phyloP scores from a whole-genome alignment of 768 basidiomycete genomes.

The Leucocoprinus leucothites region DNA sequence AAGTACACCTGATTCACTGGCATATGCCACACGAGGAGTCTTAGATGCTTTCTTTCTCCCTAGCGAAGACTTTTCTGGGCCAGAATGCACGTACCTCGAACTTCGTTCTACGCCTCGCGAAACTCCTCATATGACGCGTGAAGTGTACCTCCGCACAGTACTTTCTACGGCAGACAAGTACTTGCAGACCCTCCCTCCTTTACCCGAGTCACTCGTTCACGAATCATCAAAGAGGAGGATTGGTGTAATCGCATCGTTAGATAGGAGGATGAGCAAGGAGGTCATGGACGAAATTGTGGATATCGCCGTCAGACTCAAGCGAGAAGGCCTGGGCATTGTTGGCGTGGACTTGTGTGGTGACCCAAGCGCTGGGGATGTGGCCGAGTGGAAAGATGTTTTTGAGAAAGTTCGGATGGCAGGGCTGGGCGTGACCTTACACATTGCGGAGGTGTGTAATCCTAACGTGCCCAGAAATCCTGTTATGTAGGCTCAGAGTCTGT shows the following conservation, averaged over 20 bases:
- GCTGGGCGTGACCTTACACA: conserved; percentile 74
- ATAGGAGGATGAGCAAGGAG: conserved; percentile 57
- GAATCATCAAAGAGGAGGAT: conserved; percentile 33
- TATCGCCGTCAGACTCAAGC: conserved; percentile 51
- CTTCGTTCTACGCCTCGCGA: conserved; percentile 76
- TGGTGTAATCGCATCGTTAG: conserved; percentile 72
- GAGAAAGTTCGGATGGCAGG: conserved; percentile 54
- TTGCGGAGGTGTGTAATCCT: conserved; percentile 62
- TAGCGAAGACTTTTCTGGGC: not conserved
- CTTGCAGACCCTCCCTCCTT: not conserved
- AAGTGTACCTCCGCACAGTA: conserved; percentile 62
- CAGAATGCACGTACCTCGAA: conserved; percentile 68
- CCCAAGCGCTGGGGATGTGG: conserved; percentile 59
- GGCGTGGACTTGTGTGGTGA: conserved; percentile 83
- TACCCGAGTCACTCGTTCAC: not conserved
- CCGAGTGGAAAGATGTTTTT: conserved; percentile 48
- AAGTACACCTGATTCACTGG: conserved; percentile 52
- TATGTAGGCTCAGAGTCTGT: no score
- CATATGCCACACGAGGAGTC: conserved; percentile 59
- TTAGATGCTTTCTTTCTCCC: conserved; percentile 46
- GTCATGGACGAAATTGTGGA: conserved; percentile 55
- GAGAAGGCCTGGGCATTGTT: conserved; percentile 60
- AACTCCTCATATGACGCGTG: conserved; percentile 54
- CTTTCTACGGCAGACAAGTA: conserved; percentile 64
- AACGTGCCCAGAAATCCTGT: no score